Base-by-base conservation (phyloP, 192 early-diverging fungal genomes). In the Linnemannia exigua region DNA sequence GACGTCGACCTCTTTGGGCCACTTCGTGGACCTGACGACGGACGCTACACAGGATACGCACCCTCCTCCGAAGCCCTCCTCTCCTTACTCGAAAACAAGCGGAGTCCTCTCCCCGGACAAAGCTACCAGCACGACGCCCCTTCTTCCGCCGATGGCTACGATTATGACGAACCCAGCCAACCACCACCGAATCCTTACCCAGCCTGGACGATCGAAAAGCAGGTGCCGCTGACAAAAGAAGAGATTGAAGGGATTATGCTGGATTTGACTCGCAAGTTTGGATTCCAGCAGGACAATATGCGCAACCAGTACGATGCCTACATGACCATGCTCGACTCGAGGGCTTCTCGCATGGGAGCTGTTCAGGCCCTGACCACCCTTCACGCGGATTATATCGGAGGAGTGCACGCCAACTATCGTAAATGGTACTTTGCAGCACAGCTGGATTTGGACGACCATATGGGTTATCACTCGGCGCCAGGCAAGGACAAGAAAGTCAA, bases 391-490 rank as follows among this genome's bases (percentile, higher is more conserved):
- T 95, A 94, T 74, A 92, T 96, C 79, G 95, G 95, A 70, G 95
- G 95, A 51, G 94, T 94, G 79, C 88, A 94, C 70, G 92, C 95
- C 74, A 96, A 96, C 89, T 96, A 95, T 83, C 91, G 95, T 31
- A 94, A 93, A 72, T 96, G 95, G 95, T 96, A 93, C 87, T 95
- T 96, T 88, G 94, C 94, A 37, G 91, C 95, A 14, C 92, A 93
- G 77, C 85, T 94, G 33, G 92, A 94, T 75, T 82, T 91, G 72
- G 88, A 92, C 67, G 91, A 91, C 71, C 89, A 87, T 6, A 78
- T 83, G 70, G 85, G 85, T 5, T 81, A 87, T 36, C 81, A 87
- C 6, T 82, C 79, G 69, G 75, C 80, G 1, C 81, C 78, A 35
- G 80, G 73, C 11, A 78, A 75, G 67, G 73, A 82, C 51, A 86